Base-by-base conservation (phyloP, 345 rosid genomes). In the Eucalyptus regnans region DNA sequence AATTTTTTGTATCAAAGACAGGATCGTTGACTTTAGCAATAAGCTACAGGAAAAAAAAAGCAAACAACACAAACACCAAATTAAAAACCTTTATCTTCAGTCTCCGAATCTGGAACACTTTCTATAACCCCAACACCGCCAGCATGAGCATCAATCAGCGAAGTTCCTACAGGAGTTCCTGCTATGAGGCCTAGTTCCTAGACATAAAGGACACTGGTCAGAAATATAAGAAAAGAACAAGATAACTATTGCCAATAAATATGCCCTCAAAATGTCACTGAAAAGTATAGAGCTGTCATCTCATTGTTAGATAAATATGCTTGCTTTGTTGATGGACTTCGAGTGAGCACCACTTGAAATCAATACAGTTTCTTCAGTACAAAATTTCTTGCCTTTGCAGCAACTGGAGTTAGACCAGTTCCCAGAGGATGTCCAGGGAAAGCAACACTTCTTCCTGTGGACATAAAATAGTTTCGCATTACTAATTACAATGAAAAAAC, bases 111-210 rank as follows among this genome's bases (percentile, higher is more conserved):
- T 20, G 92, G 94, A 88, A 90, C 91, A 89, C 99, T 95, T 93
- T 96, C 99, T 96, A 97, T 93, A 86, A 95, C 97, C 88, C 99
- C 99, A 87, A 97, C 95, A 91, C 99, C 99, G 86, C 99, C 99
- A 90, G 99, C 99, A 94, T 97, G 99, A 87, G 99, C 99, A 94
- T 97, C 99, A 92, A 97, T 96, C 91, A 97, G 91, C 20, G 99
- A 96, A 89, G 96, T 94, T 89, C 98, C 98, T 1, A 97, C 99
- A 41, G 98, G 99, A 89, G 93, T 96, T 92, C 99, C 99, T 50
- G 94, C 94, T 66, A 90, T 86, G 87, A 97, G 93, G 87, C 97
- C 99, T 76, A 97, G 92, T 90, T 96, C 99, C 99, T 97, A 90
- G 88, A 92, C 88, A 89, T 41, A 22, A 87, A 89, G 85, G 50